These are phyloP conservation scores for Exophiala sp. DNA, from an alignment of 2,329 filamentous ascomycete species.

Conservation along the genomic window DNA sequence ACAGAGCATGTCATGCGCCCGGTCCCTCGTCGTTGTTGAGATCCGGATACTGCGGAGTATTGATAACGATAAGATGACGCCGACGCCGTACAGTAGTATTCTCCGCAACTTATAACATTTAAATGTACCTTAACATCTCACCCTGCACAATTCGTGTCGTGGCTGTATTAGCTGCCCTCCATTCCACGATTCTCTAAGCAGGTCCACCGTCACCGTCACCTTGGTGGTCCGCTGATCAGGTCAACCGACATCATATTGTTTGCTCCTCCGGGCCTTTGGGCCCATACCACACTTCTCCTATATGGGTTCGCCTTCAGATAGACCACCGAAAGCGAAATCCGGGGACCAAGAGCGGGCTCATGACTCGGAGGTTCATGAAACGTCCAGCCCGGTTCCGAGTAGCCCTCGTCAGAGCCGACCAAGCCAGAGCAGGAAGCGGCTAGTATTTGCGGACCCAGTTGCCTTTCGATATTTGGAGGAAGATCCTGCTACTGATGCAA, in stretches of 20 bases:
- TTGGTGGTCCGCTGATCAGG: neutral
- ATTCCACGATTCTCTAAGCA: too few species aligned
- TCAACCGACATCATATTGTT: slow-evolving; percentile 7
- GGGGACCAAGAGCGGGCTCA: slow-evolving; percentile 4
- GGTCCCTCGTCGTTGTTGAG: neutral
- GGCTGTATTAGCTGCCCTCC: too few species aligned
- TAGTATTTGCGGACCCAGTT: slow-evolving; percentile 61
- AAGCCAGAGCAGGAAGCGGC: slow-evolving; percentile 38
- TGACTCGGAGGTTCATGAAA: neutral
- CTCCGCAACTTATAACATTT: slow-evolving; percentile 1
- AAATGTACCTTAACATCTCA: neutral
- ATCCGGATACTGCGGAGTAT: neutral
- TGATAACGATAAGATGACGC: slow-evolving; percentile 1
- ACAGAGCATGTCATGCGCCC: neutral
- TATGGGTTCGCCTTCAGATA: slow-evolving; percentile 9
- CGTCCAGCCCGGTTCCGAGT: slow-evolving; percentile 21
- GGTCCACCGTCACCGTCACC: too few species aligned
- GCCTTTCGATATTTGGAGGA: slow-evolving; percentile 75
- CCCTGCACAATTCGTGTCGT: too few species aligned
- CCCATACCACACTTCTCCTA: slow-evolving; percentile 13
- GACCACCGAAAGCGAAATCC: slow-evolving; percentile 11
- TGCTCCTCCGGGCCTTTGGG: slow-evolving; percentile 3
- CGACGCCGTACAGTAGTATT: too few species aligned
- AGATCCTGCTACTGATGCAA: slow-evolving; percentile 66
- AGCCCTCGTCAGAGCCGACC: slow-evolving; percentile 23